Conservation (phyloP, 495 filamentous ascomycete species). For the Aspergillus sclerotioniger region DNA sequence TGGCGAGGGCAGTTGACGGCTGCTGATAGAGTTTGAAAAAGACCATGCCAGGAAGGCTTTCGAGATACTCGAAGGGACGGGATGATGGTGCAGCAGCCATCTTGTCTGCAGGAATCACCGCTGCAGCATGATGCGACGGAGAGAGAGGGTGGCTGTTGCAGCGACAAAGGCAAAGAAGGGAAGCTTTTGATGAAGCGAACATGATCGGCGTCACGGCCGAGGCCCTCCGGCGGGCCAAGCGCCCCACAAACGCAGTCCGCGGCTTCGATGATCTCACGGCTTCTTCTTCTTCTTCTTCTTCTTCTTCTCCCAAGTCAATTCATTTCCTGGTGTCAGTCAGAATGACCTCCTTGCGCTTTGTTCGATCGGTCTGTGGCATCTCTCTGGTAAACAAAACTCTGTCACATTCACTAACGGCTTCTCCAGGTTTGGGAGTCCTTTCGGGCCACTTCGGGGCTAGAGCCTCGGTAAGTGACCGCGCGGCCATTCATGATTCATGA, state of each 20-base stretch:
- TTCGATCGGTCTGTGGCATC: constrained; percentile 50
- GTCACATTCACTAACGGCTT: constrained; percentile 9
- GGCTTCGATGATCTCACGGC: constrained; percentile 30
- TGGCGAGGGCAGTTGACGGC: constrained; percentile 90
- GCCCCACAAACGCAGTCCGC: constrained; percentile 36
- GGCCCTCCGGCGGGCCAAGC: constrained; percentile 30
- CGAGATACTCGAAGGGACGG: constrained; percentile 78
- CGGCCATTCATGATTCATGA: background rate
- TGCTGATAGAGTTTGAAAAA: constrained; percentile 91
- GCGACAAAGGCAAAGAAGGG: constrained; percentile 17
- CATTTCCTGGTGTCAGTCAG: too few relatives aligned
- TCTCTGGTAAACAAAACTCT: too few relatives aligned
- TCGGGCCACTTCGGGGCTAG: constrained; percentile 76
- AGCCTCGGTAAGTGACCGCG: constrained; percentile 66
- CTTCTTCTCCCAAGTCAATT: background rate
- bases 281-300: constrained; percentile 6
- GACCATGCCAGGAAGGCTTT: constrained; percentile 82
- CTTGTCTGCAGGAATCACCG: constrained; percentile 37
- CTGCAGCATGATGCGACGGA: constrained; percentile 34
- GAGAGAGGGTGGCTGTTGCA: constrained; percentile 5
- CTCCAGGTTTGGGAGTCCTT: constrained; percentile 77
- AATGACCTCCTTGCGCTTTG: constrained; percentile 62
- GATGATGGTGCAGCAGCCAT: constrained; percentile 66
- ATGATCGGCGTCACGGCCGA: constrained; percentile 18
- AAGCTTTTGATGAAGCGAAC: constrained; percentile 8